Evolutionary conservation across 805 yeast species (phyloP).

Genomic region (Saccharomycopsis malanga): DNA sequence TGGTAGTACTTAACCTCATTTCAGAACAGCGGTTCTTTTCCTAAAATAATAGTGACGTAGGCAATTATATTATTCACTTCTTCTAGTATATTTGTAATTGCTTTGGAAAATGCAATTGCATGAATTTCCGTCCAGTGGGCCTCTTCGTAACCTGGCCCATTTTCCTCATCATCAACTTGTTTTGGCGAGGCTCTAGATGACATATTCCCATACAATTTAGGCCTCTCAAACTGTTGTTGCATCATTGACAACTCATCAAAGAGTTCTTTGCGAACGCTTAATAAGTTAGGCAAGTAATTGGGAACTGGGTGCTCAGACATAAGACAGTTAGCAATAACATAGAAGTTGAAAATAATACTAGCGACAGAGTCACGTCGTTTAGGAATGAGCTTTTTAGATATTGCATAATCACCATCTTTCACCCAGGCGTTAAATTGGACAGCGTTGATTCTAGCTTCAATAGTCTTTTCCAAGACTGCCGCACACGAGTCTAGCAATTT

Average conservation of each 20-base stretch:
- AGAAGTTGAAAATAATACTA: constrained; percentile 38
- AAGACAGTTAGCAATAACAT: constrained; percentile 37
- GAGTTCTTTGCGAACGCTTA: constrained; percentile 36
- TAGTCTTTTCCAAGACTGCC: constrained; percentile 34
- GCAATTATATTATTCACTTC: constrained; percentile 34
- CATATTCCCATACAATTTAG: no score
- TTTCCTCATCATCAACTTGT: not conserved
- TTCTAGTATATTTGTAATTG: constrained; percentile 40
- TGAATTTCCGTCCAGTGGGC: constrained; percentile 42
- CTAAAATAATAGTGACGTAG: constrained; percentile 36
- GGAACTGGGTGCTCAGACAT: constrained; percentile 34
- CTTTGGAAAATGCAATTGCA: constrained; percentile 42
- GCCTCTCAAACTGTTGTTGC: constrained; percentile 23
- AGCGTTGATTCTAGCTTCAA: constrained; percentile 46
- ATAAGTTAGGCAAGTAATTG: constrained; percentile 38
- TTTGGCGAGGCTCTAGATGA: not conserved
- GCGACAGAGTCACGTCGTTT: constrained; percentile 43
- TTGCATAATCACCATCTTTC: constrained; percentile 33
- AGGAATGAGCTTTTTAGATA: constrained; percentile 35
- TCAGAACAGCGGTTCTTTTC: constrained; percentile 31
- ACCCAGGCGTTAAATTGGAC: constrained; percentile 41
- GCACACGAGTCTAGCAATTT: constrained; percentile 34
- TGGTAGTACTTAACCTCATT: not conserved
- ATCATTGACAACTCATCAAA: constrained; percentile 34
- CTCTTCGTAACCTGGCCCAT: constrained; percentile 23